Evolutionary conservation across 495 filamentous ascomycete genomes (phyloP), one percentile per base, ranked within the genome.

Genomic region (Penicillium herquei): DNA sequence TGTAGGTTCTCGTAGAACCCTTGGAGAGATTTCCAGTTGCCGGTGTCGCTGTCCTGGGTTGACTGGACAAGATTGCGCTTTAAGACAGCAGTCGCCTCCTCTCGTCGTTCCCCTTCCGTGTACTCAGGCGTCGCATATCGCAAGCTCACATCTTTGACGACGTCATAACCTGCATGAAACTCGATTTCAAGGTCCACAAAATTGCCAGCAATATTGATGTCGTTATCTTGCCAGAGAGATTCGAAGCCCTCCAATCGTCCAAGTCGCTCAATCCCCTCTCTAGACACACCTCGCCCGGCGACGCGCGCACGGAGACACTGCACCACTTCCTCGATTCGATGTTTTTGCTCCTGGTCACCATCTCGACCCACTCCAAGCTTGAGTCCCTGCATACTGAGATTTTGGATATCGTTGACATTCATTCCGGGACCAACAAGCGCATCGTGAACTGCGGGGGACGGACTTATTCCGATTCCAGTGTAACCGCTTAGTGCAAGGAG

Each of bases 1-100:
- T 90, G 87, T 43, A 98, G 73, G 70, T 96, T 97, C 40, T 77
- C 80, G 16, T 88, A 84, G 67, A 98, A 98, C 4, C 74, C 73
- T 17, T 84, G 80, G 18, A 96, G 73, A 31, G 75, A 81, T 55
- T 84, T 87, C 71, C 80, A 81, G 13, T 66, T 58, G 9, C 69
- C 75, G 37, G 66, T 55, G 32, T 70, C 67, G 2, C 63, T 75
- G 13, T 76, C 76, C 26, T 70, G 69, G 13, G 66, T 60, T 6
- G 69, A 57, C 44, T 78, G 73, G 16, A 67, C 67, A 37, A 87
- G 63, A 57, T 82, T 76, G 11, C 75, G 66, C 57, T 77, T 74
- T 50, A 87, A 59, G 6, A 86, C 75, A 16, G 76, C 70, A 11
- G 77, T 79, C 10, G 78, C 82, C 50, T 73, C 68, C 7, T 71